Evolutionary conservation across 345 rosid genomes (phyloP).

Genomic region (Isatis tinctoria): DNA sequence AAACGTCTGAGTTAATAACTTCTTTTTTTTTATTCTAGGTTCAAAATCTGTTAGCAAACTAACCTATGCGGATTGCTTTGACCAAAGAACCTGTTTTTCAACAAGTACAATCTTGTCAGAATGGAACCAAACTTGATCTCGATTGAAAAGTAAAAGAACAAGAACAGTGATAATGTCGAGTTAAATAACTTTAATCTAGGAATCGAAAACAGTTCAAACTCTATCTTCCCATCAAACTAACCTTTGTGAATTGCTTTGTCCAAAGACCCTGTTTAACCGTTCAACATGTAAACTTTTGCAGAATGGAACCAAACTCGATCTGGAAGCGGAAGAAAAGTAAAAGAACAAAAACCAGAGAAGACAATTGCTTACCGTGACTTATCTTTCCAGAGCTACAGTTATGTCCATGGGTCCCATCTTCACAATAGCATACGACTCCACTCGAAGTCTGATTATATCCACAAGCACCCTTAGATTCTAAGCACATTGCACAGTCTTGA

Average conservation of each 20-base stretch:
- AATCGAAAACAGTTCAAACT: too few relatives aligned
- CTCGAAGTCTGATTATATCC: constrained; percentile 12
- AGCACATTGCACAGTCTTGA: constrained; percentile 10
- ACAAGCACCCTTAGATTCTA: constrained; percentile 23
- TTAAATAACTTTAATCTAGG: neutral
- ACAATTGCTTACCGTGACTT: neutral
- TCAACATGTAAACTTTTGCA: neutral
- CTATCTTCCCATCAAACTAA: neutral
- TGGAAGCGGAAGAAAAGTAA: neutral
- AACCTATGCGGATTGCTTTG: neutral
- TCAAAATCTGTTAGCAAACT: neutral
- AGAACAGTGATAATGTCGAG: too few relatives aligned
- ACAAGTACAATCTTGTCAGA: neutral
- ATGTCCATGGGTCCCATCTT: neutral
- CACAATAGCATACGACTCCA: constrained; percentile 30
- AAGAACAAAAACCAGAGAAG: neutral
- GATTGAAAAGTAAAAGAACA: neutral
- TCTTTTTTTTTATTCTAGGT: neutral
- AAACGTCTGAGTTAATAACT: neutral
- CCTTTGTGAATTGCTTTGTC: neutral
- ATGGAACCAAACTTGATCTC: neutral
- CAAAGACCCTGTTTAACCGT: neutral
- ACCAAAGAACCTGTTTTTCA: neutral
- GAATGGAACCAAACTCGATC: neutral
- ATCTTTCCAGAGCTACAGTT: constrained; percentile 18